Evolutionary conservation across 148 eudicot species (phyloP).

Genomic region (Polygonum aviculare): DNA sequence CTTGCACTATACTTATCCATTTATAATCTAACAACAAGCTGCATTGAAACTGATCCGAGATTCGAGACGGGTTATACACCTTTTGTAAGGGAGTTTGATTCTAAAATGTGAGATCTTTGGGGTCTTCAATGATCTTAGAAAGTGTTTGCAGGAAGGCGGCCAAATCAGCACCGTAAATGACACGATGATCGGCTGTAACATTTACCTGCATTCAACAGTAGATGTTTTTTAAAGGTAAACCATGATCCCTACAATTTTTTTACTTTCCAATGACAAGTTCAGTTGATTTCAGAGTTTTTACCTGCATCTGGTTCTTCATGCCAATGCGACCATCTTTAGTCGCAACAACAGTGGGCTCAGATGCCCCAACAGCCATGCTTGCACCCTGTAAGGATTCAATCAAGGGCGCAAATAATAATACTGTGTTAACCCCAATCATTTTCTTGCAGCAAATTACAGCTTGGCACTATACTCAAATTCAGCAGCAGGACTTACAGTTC

Average conservation of each 20-base stretch:
- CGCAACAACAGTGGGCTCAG: conserved; percentile 77
- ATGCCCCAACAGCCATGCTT: conserved; percentile 97
- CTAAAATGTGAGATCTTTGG: conserved; percentile 83
- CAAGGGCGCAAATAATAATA: not conserved
- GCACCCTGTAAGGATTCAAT: conserved; percentile 42
- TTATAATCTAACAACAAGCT: not conserved
- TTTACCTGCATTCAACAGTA: conserved; percentile 50
- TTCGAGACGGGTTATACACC: not conserved
- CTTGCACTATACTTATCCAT: not conserved
- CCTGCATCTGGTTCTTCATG: conserved; percentile 94
- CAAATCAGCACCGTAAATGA: conserved; percentile 95
- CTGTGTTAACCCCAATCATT: not conserved
- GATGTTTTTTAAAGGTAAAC: not conserved
- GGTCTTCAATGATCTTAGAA: conserved; percentile 83
- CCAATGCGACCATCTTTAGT: conserved; percentile 93
- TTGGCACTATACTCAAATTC: not conserved
- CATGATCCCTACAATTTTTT: not conserved
- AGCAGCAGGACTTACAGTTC: conserved; percentile 56
- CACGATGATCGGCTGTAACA: conserved; percentile 97
- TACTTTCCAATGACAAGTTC: no score
- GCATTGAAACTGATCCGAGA: not conserved
- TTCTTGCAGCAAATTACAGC: not conserved
- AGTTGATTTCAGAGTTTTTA: conserved; percentile 7
- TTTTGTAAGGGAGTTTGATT: not conserved
- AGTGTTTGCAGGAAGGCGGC: conserved; percentile 93